Percentiles rank a stretch among this genome's conserved stretches.
Evolutionary conservation across 306 rosid genomes (phyloP).

Genomic region (Cucurbita pepo): DNA sequence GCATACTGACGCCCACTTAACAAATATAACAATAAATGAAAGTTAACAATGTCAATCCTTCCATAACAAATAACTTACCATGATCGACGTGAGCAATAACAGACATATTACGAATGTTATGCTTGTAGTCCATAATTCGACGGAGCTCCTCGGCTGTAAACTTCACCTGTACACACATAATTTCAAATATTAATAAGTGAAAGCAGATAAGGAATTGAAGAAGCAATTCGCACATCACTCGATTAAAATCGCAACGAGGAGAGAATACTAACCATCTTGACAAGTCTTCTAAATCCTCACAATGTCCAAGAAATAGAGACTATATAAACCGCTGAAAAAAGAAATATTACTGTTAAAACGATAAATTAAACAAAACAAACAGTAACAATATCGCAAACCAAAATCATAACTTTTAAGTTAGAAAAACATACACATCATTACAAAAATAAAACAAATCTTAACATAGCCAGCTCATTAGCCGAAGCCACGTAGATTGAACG

Average conservation of each 20-base stretch:
- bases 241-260: not conserved
- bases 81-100: constrained; percentile 92
- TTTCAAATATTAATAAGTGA: not conserved
- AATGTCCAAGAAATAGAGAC: not conserved
- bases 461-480: not conserved
- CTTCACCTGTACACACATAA: constrained; percentile 56
- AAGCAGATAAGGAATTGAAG: constrained; percentile 18
- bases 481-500: not conserved
- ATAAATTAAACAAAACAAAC: not conserved
- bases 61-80: constrained; percentile 17
- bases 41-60: not conserved
- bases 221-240: not conserved
- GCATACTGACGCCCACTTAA: not conserved
- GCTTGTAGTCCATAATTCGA: constrained; percentile 73
- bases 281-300: not conserved
- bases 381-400: not conserved
- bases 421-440: not conserved
- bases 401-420: not conserved
- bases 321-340: not conserved
- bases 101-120: constrained; percentile 90
- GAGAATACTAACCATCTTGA: constrained; percentile 1
- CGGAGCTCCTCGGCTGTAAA: constrained; percentile 84
- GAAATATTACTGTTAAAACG: not conserved
- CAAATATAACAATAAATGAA: not conserved
- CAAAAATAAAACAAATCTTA: not conserved